Conservation (phyloP, 1,139 yeast species). For the Pichia sp. region DNA sequence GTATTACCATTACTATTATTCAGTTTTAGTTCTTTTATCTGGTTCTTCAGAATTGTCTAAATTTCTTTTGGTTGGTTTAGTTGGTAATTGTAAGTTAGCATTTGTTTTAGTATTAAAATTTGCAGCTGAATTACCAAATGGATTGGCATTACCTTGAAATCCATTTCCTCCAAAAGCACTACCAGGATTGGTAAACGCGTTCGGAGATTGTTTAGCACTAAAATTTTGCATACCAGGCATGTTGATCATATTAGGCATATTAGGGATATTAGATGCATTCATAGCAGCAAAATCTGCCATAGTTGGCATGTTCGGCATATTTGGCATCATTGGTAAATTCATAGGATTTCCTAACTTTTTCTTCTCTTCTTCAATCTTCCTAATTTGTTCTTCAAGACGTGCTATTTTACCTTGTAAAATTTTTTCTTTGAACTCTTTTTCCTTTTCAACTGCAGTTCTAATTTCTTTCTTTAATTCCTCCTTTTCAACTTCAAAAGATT, state of each 20-base stretch:
- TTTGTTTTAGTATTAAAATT: background rate
- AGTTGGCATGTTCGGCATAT: constrained; percentile 1
- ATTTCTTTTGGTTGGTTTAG: constrained; percentile 18
- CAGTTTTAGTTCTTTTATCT: constrained; percentile 22
- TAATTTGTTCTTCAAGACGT: constrained; percentile 19
- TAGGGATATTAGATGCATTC: background rate
- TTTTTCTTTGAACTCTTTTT: constrained; percentile 28
- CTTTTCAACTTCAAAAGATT: constrained; percentile 26
- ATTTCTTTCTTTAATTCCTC: constrained; percentile 25
- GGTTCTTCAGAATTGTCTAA: constrained; percentile 15
- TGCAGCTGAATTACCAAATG: background rate
- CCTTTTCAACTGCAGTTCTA: constrained; percentile 26
- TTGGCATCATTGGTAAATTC: background rate
- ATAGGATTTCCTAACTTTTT: background rate
- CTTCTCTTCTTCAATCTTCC: constrained; percentile 15
- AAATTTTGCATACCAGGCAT: background rate
- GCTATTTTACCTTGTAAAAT: constrained; percentile 21
- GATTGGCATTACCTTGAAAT: background rate
- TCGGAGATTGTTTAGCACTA: background rate
- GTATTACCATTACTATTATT: constrained; percentile 1
- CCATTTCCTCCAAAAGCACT: too few species aligned
- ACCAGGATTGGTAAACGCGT: too few species aligned
- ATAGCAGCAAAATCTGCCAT: background rate
- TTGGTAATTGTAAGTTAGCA: constrained; percentile 8
- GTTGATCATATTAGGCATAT: constrained; percentile 7